Base-by-base conservation (phyloP, 2,329 filamentous ascomycete genomes). In the Hymenoscyphus scutula region DNA sequence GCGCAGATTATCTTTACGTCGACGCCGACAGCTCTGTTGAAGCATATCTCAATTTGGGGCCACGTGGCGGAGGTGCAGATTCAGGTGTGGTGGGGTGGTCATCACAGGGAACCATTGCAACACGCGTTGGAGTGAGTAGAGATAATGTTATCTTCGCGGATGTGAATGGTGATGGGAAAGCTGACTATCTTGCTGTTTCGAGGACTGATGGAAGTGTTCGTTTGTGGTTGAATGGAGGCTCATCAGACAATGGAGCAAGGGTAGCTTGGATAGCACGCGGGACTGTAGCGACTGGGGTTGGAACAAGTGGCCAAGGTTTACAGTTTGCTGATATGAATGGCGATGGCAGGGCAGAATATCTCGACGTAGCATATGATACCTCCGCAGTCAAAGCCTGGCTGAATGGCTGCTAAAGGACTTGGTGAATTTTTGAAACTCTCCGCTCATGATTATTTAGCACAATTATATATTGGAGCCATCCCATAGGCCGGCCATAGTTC, bases 221-320 rank as follows among this genome's bases (percentile, higher is more conserved):
- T 19, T 37, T 37, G 58, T 65, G 64, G 64, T 65, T 67, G 63
- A 64, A 51, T 60, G 62, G 62, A 57, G 63, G 61, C 53, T 25
- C 34, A 41, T 32, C 45, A 59, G 34, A 34, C 5, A 37, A 34
- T 7, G 54, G 54, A 2, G 30, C 30, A 38, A 37, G 25, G 30
- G 54, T 56, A 7, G 29, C 6, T 6, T 63, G 62, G 62, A 10
- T 58, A 2, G 29, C 58, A 15, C 58, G 58, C 10, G 62, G 62
- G 7, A 23, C 23, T 2, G 61, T 63, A 17, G 62, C 62, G 3
- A 58, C 34, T 27, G 59, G 64, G 17, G 62, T 57, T 32, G 61
- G 64, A n/a, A 17, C 53, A 15, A 57, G 53, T 15, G 53, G 30
- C 5, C 19, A 41, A 11, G 30, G 51, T 2, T 58, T 64, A 34